These are phyloP conservation scores for Allomyces javanicus DNA, from an alignment of 192 early-diverging fungal genomes.

Conservation along the genomic window DNA sequence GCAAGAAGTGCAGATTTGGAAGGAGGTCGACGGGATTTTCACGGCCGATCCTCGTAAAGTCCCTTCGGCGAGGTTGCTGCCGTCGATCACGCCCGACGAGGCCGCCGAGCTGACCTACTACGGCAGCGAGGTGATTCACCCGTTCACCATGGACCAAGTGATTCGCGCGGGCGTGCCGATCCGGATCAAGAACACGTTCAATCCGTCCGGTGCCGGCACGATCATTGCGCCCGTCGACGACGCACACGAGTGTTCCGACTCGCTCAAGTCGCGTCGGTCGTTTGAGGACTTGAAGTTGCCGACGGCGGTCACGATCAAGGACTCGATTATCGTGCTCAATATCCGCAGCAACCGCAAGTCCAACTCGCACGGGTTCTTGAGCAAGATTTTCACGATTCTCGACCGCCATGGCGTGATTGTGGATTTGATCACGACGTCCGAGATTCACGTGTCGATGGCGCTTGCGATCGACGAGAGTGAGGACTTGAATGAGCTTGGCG, in stretches of 20 bases:
- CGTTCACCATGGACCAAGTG: slow-evolving; percentile 99
- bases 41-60: slow-evolving; percentile 97
- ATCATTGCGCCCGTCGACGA: slow-evolving; percentile 59
- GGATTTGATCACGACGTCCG: slow-evolving; percentile 80
- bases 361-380: slow-evolving; percentile 92
- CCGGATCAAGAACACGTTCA: slow-evolving; percentile 96
- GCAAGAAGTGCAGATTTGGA: slow-evolving; percentile 93
- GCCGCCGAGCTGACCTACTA: slow-evolving; percentile 97
- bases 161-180: slow-evolving; percentile 92
- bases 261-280: slow-evolving; percentile 2
- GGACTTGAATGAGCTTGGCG: slow-evolving; percentile 2
- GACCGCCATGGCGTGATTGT: slow-evolving; percentile 83
- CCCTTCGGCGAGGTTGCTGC: slow-evolving; percentile 56
- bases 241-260: neutral
- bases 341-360: slow-evolving; percentile 92
- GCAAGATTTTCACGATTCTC: slow-evolving; percentile 77
- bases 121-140: slow-evolving; percentile 86
- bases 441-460: slow-evolving; percentile 85
- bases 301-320: slow-evolving; percentile 98
- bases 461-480: slow-evolving; percentile 37
- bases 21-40: slow-evolving; percentile 98
- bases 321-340: slow-evolving; percentile 86
- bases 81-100: slow-evolving; percentile 91
- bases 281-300: slow-evolving; percentile 33
- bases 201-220: slow-evolving; percentile 77